Evolutionary conservation across 2,329 filamentous ascomycete genomes (phyloP), one percentile per base, ranked within the genome.

Genomic region (Fusarium temperatum): DNA sequence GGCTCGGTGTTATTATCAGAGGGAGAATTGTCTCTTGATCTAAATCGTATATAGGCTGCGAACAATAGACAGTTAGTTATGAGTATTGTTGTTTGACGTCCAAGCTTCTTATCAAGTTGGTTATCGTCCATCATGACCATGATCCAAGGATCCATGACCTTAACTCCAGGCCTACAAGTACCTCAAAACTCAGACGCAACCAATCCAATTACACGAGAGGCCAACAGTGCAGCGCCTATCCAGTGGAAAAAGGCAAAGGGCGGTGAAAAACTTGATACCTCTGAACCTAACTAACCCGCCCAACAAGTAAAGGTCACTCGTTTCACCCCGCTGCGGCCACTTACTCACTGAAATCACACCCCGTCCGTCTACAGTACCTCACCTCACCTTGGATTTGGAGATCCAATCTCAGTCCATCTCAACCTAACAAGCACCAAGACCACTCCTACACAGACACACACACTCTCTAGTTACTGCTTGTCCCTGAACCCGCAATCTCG

Each of bases 241-340:
- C 63, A 71, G 70, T 66, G 56, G 55, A 62, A 74, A 70, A 60
- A 63, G 53, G 63, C 72, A 76, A 77, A 77, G 75, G 75, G 75
- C 75, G 75, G 75, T 77, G 75, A 77, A 77, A 77, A 77, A 66
- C 65, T 63, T 60, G 70, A 76, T 68, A 74, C 69, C 39, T 70
- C 41, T 68, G 61, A 56, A 70, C 54, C 67, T 60, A 56, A 58
- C 70, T 76, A 75, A 72, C 32, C 59, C n/a, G 32, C 74, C 70
- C 72, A 74, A 74, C 72, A 74, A 75, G 56, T 63, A 39, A 47
- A 73, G 62, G 71, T 74, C 72, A 74, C 72, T 63, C 45, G 59
- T 48, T 59, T 59, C 64, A 75, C 72, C 72, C 66, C 74, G 63
- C 72, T 62, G 38, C 66, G 62, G 53, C 63, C 68, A 48, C 30